Percentiles rank a stretch among this genome's conserved stretches.
phyloP scores from a whole-genome alignment of 345 rosid species.

The Durio zibethinus region DNA sequence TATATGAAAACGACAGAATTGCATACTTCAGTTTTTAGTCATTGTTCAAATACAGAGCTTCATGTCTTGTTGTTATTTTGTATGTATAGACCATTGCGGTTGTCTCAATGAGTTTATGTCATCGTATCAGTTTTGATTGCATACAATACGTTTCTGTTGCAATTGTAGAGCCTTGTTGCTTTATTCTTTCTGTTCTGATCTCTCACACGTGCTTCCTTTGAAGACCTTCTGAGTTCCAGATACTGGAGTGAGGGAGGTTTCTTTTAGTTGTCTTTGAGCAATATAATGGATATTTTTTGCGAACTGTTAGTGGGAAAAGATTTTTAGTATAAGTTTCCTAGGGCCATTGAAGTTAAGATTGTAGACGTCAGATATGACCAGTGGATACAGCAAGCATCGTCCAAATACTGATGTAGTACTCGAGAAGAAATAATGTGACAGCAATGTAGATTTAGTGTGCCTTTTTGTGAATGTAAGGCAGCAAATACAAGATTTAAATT shows the following conservation, averaged over 20 bases:
- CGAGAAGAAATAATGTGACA: background rate
- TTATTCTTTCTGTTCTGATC: background rate
- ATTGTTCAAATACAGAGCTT: background rate
- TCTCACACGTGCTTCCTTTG: background rate
- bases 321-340: background rate
- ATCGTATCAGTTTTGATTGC: background rate
- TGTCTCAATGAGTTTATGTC: background rate
- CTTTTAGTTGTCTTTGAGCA: background rate
- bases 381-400: background rate
- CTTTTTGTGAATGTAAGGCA: background rate
- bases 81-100: background rate
- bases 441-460: background rate
- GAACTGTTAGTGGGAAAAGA: background rate
- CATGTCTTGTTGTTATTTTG: background rate
- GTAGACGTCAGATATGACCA: background rate
- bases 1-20: background rate
- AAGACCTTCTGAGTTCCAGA: background rate
- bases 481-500: background rate
- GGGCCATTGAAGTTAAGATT: background rate
- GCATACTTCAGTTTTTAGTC: background rate
- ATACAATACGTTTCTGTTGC: background rate
- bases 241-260: background rate
- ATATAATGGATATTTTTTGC: background rate
- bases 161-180: background rate
- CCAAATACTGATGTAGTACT: background rate